A percentile compares a stretch with the other conserved stretches of the same genome.
Evolutionary conservation across 805 yeast species (phyloP).

Genomic region (Metschnikowia proteae): DNA sequence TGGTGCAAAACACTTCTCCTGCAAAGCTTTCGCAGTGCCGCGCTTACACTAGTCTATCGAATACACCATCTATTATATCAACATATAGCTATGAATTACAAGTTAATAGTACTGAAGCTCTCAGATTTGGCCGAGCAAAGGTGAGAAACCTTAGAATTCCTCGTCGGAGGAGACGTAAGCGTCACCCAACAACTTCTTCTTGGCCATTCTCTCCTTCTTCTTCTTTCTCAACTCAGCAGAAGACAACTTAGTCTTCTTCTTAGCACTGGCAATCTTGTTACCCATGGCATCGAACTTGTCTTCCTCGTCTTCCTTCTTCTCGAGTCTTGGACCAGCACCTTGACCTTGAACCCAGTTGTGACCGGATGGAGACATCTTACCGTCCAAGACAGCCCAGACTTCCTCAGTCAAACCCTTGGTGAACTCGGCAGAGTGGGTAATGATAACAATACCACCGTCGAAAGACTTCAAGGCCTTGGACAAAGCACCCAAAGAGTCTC

Average conservation of each 20-base stretch:
- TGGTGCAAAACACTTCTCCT: not conserved
- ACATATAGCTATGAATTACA: constrained; percentile 19
- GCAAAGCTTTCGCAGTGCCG: not conserved
- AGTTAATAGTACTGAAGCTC: constrained; percentile 14
- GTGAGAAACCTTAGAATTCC: constrained; percentile 45
- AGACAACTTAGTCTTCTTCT: constrained; percentile 96
- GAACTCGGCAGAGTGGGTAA: constrained; percentile 99
- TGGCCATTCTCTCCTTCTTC: constrained; percentile 99
- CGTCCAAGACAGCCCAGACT: constrained; percentile 99
- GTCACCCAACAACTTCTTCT: constrained; percentile 99
- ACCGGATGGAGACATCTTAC: constrained; percentile 99
- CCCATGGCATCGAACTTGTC: constrained; percentile 99
- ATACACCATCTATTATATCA: constrained; percentile 19
- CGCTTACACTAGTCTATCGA: not conserved
- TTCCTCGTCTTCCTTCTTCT: constrained; percentile 87
- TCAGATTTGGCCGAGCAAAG: constrained; percentile 7
- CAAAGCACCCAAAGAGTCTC: constrained; percentile 99
- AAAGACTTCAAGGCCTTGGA: constrained; percentile 98
- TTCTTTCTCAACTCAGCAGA: constrained; percentile 99
- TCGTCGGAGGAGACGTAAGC: constrained; percentile 94
- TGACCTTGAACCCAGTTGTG: constrained; percentile 99
- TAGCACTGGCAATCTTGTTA: constrained; percentile 95
- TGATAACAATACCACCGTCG: constrained; percentile 99
- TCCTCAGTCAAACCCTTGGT: constrained; percentile 99
- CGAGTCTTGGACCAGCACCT: constrained; percentile 99